Base-by-base conservation (phyloP, 2,329 filamentous ascomycete genomes). In the Neonectria magnoliae region DNA sequence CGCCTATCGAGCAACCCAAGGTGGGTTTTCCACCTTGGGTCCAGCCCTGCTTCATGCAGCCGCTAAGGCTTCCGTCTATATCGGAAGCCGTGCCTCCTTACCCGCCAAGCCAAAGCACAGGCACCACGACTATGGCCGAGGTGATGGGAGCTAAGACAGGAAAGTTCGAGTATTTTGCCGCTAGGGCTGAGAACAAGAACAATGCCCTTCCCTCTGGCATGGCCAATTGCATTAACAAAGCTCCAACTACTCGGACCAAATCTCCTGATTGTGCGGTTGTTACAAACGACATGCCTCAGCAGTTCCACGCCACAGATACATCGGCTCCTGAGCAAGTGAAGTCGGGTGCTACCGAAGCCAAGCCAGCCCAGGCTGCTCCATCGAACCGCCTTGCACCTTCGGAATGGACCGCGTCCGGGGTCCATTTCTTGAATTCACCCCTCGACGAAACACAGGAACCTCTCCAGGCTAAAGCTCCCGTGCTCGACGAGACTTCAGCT, bases 91-190 rank as follows among this genome's bases (percentile, higher is more conserved):
- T 71, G 36, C 55, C 60, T 18, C 47, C n/a, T 20, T 64, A 61
- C 9, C 41, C 10, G 1, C 41, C 41, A 8, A 42, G 50, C 11
- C 62, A 48, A 14, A 53, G 38, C n/a, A 36, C 55, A 2, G 36
- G 56, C 25, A 18, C 48, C 7, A 44, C 56, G 13, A 54, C 54
- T 13, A n/a, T 62, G 22, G 76, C 75, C 16, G 74, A 78, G 42
- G 54, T 69, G 7, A 70, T 82, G 47, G 80, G 80, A 1, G 69
- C 74, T 25, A 77, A 72, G 55, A 77, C 75, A 3, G 81, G 79
- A 1, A 82, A 82, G 54, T 63, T 63, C 9, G 80, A 81, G 22
- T 83, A 71, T 55, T 83, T 82, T 55, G 71, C 71, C 4, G 81
- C 81, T 6, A 75, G 81, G 27, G 81, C 80, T 51, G 68, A 74